phyloP scores from a whole-genome alignment of 768 basidiomycete species.

The Boletus coccyginus region DNA sequence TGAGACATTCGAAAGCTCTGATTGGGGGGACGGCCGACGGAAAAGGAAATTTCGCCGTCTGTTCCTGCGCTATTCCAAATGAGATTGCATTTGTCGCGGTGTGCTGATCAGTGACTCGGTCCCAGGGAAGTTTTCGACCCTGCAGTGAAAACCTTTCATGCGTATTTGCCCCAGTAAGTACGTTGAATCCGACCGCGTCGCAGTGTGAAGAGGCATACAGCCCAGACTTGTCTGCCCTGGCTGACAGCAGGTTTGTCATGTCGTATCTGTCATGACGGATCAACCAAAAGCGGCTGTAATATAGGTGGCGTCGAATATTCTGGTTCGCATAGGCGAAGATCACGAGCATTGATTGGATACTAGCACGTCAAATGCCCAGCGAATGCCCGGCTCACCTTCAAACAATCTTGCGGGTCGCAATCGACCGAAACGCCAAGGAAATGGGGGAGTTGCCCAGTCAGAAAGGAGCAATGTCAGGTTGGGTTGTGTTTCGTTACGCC shows the following conservation, averaged over 20 bases:
- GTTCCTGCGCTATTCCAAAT: neutral
- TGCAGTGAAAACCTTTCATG: neutral
- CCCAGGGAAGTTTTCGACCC: neutral
- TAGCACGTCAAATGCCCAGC: too few relatives aligned
- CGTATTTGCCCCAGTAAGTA: neutral
- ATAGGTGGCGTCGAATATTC: constrained; percentile 11
- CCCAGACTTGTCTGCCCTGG: neutral
- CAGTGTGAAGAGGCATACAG: neutral
- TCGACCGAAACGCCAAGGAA: constrained; percentile 30
- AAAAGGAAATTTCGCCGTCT: neutral
- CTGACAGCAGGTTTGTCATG: neutral
- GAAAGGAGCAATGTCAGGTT: neutral
- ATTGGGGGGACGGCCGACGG: neutral
- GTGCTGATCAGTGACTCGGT: neutral
- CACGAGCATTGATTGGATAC: constrained; percentile 16
- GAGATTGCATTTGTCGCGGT: neutral
- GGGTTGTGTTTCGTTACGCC: neutral
- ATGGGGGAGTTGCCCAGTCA: neutral
- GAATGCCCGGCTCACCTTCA: neutral
- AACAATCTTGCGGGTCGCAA: neutral
- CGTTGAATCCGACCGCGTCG: neutral
- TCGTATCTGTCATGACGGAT: neutral
- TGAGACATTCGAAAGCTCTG: neutral
- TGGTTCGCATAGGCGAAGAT: constrained; percentile 22
- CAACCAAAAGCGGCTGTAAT: neutral